Evolutionary conservation across 2,329 filamentous ascomycete genomes (phyloP).

Genomic region (Beauveria australis): DNA sequence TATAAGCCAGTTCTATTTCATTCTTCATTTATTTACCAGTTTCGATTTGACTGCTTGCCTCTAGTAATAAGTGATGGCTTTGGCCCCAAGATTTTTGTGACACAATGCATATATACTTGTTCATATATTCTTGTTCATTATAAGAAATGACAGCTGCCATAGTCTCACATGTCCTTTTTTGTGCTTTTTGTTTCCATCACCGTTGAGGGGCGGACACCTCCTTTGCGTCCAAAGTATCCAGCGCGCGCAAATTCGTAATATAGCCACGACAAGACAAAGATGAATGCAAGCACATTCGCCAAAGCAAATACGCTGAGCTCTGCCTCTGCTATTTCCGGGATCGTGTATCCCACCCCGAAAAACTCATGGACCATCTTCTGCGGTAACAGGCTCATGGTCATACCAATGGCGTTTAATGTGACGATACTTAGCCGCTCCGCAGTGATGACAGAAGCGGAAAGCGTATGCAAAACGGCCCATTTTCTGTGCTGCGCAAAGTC

Average conservation of each 20-base stretch:
- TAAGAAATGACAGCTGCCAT: no score
- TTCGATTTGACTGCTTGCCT: no score
- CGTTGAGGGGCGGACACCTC: no score
- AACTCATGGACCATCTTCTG: not conserved
- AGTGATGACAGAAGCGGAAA: not conserved
- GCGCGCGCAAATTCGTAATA: not conserved
- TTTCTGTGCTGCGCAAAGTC: not conserved
- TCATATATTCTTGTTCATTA: no score
- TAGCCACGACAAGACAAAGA: not conserved
- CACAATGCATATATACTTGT: no score
- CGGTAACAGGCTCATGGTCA: not conserved
- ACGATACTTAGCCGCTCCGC: not conserved
- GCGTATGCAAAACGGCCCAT: constrained; percentile 9
- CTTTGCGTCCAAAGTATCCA: not conserved
- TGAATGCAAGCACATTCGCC: not conserved
- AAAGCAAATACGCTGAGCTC: not conserved
- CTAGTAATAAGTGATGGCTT: no score
- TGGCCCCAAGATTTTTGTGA: no score
- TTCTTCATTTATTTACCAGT: no score
- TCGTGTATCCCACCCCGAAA: not conserved
- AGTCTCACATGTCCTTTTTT: not conserved
- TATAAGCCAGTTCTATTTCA: no score
- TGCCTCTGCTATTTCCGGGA: not conserved
- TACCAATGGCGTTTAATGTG: not conserved
- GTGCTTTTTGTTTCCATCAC: not conserved